These are phyloP conservation scores for Leccinum ochraceum DNA, from an alignment of 768 basidiomycete genomes.

Conservation along the genomic window DNA sequence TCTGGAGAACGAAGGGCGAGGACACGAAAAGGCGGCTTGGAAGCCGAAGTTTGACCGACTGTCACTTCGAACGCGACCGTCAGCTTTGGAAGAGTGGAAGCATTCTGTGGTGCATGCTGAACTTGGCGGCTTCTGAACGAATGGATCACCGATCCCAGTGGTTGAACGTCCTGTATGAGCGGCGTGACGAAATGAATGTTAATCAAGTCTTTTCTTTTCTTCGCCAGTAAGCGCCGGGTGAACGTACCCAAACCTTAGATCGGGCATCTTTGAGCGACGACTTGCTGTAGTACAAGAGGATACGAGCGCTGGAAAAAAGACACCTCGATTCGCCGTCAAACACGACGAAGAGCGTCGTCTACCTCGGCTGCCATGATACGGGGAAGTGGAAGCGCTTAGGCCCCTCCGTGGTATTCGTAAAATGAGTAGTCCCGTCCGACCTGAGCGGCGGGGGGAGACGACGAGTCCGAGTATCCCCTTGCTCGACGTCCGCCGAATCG, in stretches of 20 bases:
- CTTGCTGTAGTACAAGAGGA: constrained; percentile 20
- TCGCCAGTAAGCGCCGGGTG: background rate
- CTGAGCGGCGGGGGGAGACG: background rate
- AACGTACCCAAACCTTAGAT: constrained; percentile 24
- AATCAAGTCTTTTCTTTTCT: background rate
- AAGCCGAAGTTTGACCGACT: background rate
- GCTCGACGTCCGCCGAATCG: constrained; percentile 84
- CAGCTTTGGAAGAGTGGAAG: constrained; percentile 18
- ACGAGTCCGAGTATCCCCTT: constrained; percentile 33
- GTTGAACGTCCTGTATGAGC: constrained; percentile 20
- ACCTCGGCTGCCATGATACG: constrained; percentile 24
- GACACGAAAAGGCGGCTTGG: constrained; percentile 7
- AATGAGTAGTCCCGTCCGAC: constrained; percentile 10
- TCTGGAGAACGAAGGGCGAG: constrained; percentile 18
- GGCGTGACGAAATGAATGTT: background rate
- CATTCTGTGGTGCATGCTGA: constrained; percentile 10
- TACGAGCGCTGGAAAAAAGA: constrained; percentile 22
- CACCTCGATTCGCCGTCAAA: constrained; percentile 24
- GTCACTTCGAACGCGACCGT: constrained; percentile 24
- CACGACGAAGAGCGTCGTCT: constrained; percentile 24
- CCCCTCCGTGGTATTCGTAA: constrained; percentile 24
- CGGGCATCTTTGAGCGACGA: constrained; percentile 9
- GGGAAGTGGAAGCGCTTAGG: constrained; percentile 22
- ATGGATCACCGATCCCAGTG: constrained; percentile 12
- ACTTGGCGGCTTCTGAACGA: constrained; percentile 5